Evolutionary conservation across 1,284 basidiomycete species (phyloP).

Genomic region (Farysia itapuensis): DNA sequence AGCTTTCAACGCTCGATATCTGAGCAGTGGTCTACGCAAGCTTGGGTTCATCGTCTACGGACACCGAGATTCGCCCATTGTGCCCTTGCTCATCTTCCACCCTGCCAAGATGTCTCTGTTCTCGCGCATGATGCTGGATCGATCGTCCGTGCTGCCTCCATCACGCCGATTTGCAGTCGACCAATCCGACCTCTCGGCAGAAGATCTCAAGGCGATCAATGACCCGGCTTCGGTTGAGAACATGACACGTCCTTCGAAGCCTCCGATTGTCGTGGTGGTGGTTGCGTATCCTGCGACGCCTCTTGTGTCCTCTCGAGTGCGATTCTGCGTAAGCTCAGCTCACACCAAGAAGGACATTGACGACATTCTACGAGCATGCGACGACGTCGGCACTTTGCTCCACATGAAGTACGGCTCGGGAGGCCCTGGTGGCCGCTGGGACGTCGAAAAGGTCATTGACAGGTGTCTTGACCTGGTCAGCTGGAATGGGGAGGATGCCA

Average conservation of each 20-base stretch:
- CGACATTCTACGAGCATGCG: conserved; percentile 78
- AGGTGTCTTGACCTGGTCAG: conserved; percentile 76
- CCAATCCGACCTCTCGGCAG: conserved; percentile 24
- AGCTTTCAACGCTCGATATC: conserved; percentile 93
- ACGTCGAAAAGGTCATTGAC: conserved; percentile 74
- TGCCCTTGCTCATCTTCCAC: conserved; percentile 89
- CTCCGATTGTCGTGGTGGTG: conserved; percentile 55
- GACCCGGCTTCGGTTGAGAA: conserved; percentile 33
- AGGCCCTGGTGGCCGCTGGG: conserved; percentile 74
- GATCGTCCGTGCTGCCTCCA: conserved; percentile 45
- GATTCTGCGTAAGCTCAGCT: conserved; percentile 90
- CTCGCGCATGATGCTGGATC: conserved; percentile 56
- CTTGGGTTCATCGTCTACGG: conserved; percentile 97
- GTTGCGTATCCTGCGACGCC: conserved; percentile 75
- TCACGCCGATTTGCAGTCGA: conserved; percentile 41
- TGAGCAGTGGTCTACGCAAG: conserved; percentile 81
- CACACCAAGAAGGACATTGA: conserved; percentile 98
- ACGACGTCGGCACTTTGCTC: conserved; percentile 85
- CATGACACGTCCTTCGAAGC: conserved; percentile 35
- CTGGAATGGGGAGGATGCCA: conserved; percentile 52
- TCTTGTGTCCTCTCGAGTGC: conserved; percentile 81
- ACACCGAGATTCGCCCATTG: conserved; percentile 85
- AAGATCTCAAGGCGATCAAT: conserved; percentile 30
- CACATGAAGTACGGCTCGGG: conserved; percentile 73
- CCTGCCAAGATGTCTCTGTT: conserved; percentile 66